Percentiles rank a stretch among this genome's conserved stretches.
Evolutionary conservation across 257 asterid genomes (phyloP).

Genomic region (Agastache rugosa): DNA sequence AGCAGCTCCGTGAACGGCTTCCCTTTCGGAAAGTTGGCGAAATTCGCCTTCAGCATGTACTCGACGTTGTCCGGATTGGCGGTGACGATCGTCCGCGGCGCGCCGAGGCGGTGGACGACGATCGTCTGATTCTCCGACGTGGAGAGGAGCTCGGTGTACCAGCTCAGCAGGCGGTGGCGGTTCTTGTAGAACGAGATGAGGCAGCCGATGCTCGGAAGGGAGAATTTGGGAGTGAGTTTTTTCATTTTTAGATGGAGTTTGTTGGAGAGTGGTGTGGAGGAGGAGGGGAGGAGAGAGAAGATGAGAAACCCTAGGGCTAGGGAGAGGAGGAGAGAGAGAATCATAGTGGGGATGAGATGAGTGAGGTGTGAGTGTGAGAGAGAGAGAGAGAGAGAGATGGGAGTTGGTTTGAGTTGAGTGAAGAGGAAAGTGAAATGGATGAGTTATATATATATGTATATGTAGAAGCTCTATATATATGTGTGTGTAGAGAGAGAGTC

Average conservation of each 20-base stretch:
- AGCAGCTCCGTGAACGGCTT: conserved; percentile 52
- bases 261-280: background rate
- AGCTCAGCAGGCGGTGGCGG: conserved; percentile 55
- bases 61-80: conserved; percentile 63
- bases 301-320: conserved; percentile 39
- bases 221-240: conserved; percentile 19
- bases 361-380: no score
- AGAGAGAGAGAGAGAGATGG: background rate
- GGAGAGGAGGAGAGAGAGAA: conserved; percentile 31
- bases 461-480: background rate
- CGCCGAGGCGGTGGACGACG: conserved; percentile 60
- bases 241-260: conserved; percentile 16
- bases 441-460: background rate
- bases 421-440: background rate
- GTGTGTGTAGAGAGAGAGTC: background rate
- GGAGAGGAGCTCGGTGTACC: conserved; percentile 70
- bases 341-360: conserved; percentile 19
- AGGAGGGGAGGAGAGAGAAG: conserved; percentile 8
- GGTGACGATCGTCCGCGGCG: conserved; percentile 52
- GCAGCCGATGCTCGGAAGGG: conserved; percentile 43
- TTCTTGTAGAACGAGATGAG: conserved; percentile 66
- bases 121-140: conserved; percentile 53
- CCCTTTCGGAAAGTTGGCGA: conserved; percentile 67
- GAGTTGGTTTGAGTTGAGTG: conserved; percentile 11
- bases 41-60: conserved; percentile 59